Base-by-base conservation (phyloP, 176 grass and related monocot genomes). In the Raddia distichophylla region DNA sequence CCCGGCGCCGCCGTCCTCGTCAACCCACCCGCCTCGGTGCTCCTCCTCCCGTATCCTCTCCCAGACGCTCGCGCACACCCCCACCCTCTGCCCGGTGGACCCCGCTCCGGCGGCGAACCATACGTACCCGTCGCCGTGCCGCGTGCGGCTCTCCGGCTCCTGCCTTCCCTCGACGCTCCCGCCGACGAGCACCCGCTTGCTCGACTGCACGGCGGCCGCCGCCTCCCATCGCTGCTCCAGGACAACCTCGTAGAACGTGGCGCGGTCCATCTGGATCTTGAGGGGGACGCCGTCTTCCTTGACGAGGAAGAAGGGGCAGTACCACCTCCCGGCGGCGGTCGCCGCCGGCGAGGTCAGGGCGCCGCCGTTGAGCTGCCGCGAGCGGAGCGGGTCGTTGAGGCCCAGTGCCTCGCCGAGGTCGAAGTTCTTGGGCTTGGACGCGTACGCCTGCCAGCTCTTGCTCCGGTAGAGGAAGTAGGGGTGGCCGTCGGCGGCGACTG, bases 141-240 rank as follows among this genome's bases (percentile, higher is more conserved):
- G 77, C 56, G 32, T 17, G 47, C 5, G 45, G 61, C 0, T 20
- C 32, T 16, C 16, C 9, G 12, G 10, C 66, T 71, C 74, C 65
- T 52, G 74, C 66, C 10, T 62, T 0, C 43, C 75, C 12, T 78
- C 75, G 2, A 71, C 35, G 8, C 47, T 73, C 12, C 89, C 84
- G 49, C 66, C 48, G 32, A 91, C 16, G 11, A 78, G 11, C 76
- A 73, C 89, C 66, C 12, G 84, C 42, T 46, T 88, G n/a, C 50
- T 73, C 22, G 13, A 61, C 5, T 54, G 2, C 35, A 11, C 9
- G 17, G 2, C 44, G 22, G 15, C 32, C 35, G 77, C 51, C 18
- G 56, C 19, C 37, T 94, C 89, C 88, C 88, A 94, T 8, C 60
- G 80, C 54, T 84, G 86, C 46, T 91, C 92, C 2, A 94, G 58